These are phyloP conservation scores for Dendrobium catenatum DNA, from an alignment of 106 monocot genomes.

Conservation along the genomic window DNA sequence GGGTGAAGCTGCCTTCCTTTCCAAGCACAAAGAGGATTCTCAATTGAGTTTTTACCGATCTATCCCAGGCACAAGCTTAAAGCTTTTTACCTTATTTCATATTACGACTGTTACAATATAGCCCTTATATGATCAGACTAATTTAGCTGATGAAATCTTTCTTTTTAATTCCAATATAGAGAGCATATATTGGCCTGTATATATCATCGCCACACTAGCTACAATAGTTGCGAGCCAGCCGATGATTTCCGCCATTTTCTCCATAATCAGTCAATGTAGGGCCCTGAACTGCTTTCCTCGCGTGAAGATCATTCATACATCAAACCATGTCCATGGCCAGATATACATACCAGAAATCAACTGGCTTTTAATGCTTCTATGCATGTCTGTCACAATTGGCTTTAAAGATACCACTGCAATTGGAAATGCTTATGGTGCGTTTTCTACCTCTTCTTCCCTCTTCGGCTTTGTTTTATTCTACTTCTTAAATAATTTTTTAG, in stretches of 20 bases:
- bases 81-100: not conserved
- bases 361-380: conserved; percentile 73
- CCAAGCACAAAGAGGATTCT: conserved; percentile 57
- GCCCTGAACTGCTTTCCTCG: conserved; percentile 72
- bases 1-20: conserved; percentile 84
- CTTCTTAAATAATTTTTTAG: no score
- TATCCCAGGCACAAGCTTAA: conserved; percentile 47
- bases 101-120: not conserved
- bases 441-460: not conserved
- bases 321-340: conserved; percentile 68
- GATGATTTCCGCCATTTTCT: conserved; percentile 81
- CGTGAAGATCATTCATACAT: conserved; percentile 84
- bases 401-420: conserved; percentile 58
- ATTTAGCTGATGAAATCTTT: not conserved
- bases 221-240: conserved; percentile 73
- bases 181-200: conserved; percentile 65
- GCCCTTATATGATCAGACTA: not conserved
- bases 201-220: conserved; percentile 68
- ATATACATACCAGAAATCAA: conserved; percentile 91
- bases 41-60: conserved; percentile 64
- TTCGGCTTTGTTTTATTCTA: no score
- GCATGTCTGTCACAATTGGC: conserved; percentile 54
- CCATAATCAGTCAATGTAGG: conserved; percentile 72
- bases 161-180: conserved; percentile 23
- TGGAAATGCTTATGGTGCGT: conserved; percentile 82